Conservation (phyloP, 768 basidiomycete genomes). For the Kwoniella shandongensis region DNA sequence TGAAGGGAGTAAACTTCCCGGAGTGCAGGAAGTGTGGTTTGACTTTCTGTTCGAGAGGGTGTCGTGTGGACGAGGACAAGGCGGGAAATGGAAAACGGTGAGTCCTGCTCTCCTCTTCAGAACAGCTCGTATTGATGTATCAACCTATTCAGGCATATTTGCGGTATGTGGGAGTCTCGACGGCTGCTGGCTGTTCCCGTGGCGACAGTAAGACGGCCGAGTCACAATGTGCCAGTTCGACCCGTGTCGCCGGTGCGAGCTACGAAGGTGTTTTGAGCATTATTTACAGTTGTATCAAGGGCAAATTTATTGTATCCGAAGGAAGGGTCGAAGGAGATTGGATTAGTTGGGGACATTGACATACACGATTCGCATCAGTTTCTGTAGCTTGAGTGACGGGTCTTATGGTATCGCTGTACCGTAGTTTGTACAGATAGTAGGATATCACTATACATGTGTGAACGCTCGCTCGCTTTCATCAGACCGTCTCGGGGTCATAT, state of each 20-base stretch:
- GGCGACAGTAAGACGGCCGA: not conserved
- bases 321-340: no score
- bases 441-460: no score
- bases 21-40: conserved; percentile 47
- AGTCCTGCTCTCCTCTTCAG: conserved; percentile 6
- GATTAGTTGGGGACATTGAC: no score
- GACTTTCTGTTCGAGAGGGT: conserved; percentile 43
- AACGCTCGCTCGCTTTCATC: no score
- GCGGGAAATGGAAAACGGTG: conserved; percentile 47
- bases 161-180: conserved; percentile 37
- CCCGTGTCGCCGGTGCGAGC: not conserved
- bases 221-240: not conserved
- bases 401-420: no score
- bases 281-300: no score
- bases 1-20: conserved; percentile 45
- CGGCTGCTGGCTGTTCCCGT: conserved; percentile 15
- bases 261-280: conserved; percentile 4
- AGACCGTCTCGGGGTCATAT: no score
- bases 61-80: conserved; percentile 33
- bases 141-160: conserved; percentile 27
- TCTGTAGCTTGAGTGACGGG: no score
- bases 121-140: not conserved
- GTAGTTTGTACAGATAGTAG: no score
- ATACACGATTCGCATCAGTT: no score
- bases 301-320: no score